These are phyloP conservation scores for Sporisorium sorghi DNA, from an alignment of 1,284 basidiomycete species.

Conservation along the genomic window DNA sequence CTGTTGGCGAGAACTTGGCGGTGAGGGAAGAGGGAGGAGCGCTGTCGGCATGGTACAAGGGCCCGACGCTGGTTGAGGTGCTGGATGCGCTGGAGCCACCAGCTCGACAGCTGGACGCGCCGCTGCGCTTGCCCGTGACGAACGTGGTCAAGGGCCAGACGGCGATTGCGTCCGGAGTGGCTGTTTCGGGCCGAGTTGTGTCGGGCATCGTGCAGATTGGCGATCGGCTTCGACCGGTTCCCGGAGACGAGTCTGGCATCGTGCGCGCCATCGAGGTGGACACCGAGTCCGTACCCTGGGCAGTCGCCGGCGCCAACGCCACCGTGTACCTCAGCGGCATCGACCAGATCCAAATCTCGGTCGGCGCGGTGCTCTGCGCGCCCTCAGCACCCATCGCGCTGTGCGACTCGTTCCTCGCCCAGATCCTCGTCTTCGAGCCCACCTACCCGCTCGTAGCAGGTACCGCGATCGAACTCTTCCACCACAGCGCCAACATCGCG, in stretches of 20 bases:
- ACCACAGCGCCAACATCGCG: constrained; percentile 91
- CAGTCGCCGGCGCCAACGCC: constrained; percentile 87
- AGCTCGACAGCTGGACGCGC: constrained; percentile 78
- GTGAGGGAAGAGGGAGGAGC: constrained; percentile 70
- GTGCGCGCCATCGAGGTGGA: constrained; percentile 87
- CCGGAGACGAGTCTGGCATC: constrained; percentile 88
- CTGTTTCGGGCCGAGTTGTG: constrained; percentile 86
- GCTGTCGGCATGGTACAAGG: constrained; percentile 83
- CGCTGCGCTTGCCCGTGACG: constrained; percentile 87
- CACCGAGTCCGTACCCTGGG: constrained; percentile 83
- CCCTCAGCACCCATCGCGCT: constrained; percentile 77
- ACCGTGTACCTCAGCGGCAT: constrained; percentile 86
- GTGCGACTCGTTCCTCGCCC: constrained; percentile 81
- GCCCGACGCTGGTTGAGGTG: constrained; percentile 84
- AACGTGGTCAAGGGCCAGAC: constrained; percentile 92
- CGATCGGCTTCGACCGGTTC: constrained; percentile 84
- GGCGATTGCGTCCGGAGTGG: constrained; percentile 78
- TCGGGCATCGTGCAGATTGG: constrained; percentile 92
- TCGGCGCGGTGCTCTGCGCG: constrained; percentile 90
- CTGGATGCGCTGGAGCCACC: constrained; percentile 80
- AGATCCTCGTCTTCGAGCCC: constrained; percentile 93
- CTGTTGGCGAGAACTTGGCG: constrained; percentile 86
- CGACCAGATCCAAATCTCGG: constrained; percentile 83
- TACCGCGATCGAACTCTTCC: constrained; percentile 84
- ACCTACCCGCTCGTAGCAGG: constrained; percentile 89